Evolutionary conservation across 2,329 filamentous ascomycete genomes (phyloP).

Genomic region (Diaporthe sp.): DNA sequence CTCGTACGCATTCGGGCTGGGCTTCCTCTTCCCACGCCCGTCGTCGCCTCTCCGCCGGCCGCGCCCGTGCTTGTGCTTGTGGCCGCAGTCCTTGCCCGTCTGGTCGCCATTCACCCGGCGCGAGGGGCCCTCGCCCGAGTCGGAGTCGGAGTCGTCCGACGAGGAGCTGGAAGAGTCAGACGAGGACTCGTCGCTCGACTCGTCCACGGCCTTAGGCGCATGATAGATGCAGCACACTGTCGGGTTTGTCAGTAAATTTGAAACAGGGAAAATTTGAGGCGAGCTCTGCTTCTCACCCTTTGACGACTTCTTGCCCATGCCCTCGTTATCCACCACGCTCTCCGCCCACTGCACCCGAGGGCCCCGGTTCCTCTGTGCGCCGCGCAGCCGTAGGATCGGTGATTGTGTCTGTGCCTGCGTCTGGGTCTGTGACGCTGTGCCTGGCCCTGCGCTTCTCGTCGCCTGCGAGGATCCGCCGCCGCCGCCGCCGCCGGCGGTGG

Average conservation of each 20-base stretch:
- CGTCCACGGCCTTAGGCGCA: slow-evolving; percentile 83
- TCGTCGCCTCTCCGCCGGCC: slow-evolving; percentile 32
- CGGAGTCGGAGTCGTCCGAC: slow-evolving; percentile 40
- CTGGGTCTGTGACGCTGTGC: slow-evolving; percentile 32
- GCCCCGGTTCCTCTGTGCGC: slow-evolving; percentile 59
- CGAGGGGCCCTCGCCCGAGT: slow-evolving; percentile 60
- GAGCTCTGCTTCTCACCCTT: slow-evolving; percentile 74
- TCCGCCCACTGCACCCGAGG: slow-evolving; percentile 91
- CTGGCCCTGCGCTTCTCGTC: slow-evolving; percentile 36
- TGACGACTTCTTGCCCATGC: slow-evolving; percentile 91
- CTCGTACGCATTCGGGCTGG: slow-evolving; percentile 42
- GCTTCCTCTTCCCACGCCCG: slow-evolving; percentile 35
- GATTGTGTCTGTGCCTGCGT: slow-evolving; percentile 47
- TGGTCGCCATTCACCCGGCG: slow-evolving; percentile 47
- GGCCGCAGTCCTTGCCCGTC: slow-evolving; percentile 33
- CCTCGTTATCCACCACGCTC: slow-evolving; percentile 95
- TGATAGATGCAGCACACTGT: slow-evolving; percentile 99
- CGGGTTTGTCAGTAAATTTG: neutral
- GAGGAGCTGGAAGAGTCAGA: slow-evolving; percentile 69
- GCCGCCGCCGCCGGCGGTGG: slow-evolving; percentile 16
- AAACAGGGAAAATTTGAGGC: neutral
- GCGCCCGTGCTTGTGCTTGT: slow-evolving; percentile 30
- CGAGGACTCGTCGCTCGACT: slow-evolving; percentile 80
- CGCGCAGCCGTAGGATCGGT: slow-evolving; percentile 66
- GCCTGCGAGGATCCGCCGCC: slow-evolving; percentile 7